Evolutionary conservation across 75 land plant genomes (phyloP), one percentile per base, ranked within the genome.

Genomic region (Isoetes taiwanensis): DNA sequence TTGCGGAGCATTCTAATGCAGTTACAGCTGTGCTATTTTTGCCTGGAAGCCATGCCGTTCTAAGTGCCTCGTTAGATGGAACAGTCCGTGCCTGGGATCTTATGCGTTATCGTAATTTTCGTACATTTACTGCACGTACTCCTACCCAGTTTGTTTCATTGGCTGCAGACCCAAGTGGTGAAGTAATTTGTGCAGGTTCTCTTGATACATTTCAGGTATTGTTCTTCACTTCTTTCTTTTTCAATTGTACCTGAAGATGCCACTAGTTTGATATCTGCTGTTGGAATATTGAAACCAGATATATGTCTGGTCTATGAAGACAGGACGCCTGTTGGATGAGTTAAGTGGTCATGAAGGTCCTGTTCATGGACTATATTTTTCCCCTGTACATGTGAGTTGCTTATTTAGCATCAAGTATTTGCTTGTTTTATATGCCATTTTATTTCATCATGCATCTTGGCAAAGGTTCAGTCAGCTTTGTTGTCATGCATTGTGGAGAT

Each of bases 221-320:
- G 27, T 56, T 8, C 11, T 24, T 28, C 28, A n/a, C n/a, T n/a
- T n/a, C n/a, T n/a, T n/a, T n/a, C n/a, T n/a, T n/a, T n/a, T n/a
- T n/a, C n/a, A n/a, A n/a, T n/a, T n/a, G n/a, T n/a, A n/a, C n/a
- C n/a, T n/a, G n/a, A n/a, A n/a, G n/a, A n/a, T n/a, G n/a, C n/a
- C n/a, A n/a, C n/a, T n/a, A n/a, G n/a, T n/a, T n/a, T n/a, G n/a
- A n/a, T n/a, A n/a, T n/a, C n/a, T n/a, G n/a, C n/a, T n/a, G n/a
- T n/a, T n/a, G n/a, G n/a, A n/a, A n/a, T n/a, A n/a, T n/a, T n/a
- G n/a, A n/a, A n/a, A n/a, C n/a, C 76, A 91, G 97, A 87, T 91
- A n/a, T 91, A 69, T 72, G 94, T 91, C 30, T 91, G 97, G 97
- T 91, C 97, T 12, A 77, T 91, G 97, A 91, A 91, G 71, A 91